Evolutionary conservation across 2,329 filamentous ascomycete species (phyloP), one percentile per base, ranked within the genome.

Genomic region (Fusarium succisae): DNA sequence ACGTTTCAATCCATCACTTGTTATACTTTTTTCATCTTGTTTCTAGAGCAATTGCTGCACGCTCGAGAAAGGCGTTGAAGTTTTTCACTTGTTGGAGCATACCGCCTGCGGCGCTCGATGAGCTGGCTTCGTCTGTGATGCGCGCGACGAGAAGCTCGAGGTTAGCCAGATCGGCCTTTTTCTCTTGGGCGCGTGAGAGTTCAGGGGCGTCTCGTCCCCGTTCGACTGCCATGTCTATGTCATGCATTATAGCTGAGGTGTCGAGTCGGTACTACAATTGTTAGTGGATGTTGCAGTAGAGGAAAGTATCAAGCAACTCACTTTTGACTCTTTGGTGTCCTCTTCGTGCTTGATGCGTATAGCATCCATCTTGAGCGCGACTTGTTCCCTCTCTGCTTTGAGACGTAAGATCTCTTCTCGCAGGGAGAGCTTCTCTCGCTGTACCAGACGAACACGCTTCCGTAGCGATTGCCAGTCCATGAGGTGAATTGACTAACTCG

Each of bases 61-160:
- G 85, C 79, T 92, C 91, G 55, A 92, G 81, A 72, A 92, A 90
- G 38, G 85, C 86, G 72, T 92, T 92, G 76, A 92, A 92, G 54
- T 89, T 87, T 68, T 82, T 86, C 62, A 92, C 86, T 77, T 90
- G 87, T 66, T 84, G 85, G 71, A 92, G 81, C 9, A 87, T 81
- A 6, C 89, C 89, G 28, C 89, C 89, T 2, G 84, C 83, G 14
- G 84, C 82, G 58, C 86, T 85, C 26, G 81, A 81, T 44, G 83
- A 86, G 75, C 87, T 88, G 5, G 87, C 87, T 76, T 90, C 85
- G 43, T 87, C 85, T 2, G 87, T 84, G 10, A 92, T 82, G 32
- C 84, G 84, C n/a, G 87, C 86, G 38, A 91, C 83, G 14, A 87
- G 79, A 39, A 91, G 80, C 76, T 91, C 90, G 1, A 91, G 84